Percentiles rank a stretch among this genome's conserved stretches.
Conservation (phyloP, 345 rosid genomes). For the Aquilaria malaccensis region DNA sequence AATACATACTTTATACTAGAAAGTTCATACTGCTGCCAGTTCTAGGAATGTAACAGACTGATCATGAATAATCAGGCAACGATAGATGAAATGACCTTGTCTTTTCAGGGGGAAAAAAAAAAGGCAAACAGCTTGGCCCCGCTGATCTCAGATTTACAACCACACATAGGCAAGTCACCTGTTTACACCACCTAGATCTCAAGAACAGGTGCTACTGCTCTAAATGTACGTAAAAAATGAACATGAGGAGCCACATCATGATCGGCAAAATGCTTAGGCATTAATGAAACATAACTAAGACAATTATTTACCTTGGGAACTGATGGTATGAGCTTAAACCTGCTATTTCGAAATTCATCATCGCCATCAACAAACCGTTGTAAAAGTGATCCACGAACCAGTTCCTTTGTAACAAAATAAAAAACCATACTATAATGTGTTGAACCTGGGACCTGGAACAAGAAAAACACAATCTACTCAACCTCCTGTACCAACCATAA, state of each 20-base stretch:
- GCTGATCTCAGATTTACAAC: too few relatives aligned
- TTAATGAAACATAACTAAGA: neutral
- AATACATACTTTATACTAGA: too few relatives aligned
- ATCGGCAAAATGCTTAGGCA: neutral
- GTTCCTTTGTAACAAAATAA: constrained; percentile 67
- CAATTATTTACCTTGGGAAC: constrained; percentile 72
- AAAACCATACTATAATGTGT: constrained; percentile 98
- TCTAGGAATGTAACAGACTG: too few relatives aligned
- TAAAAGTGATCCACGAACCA: constrained; percentile 73
- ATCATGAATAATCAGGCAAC: too few relatives aligned
- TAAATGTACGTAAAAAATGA: neutral
- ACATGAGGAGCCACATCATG: neutral
- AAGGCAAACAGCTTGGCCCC: too few relatives aligned
- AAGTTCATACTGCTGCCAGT: too few relatives aligned
- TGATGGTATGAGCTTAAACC: constrained; percentile 91
- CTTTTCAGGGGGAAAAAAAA: too few relatives aligned
- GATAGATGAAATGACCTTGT: too few relatives aligned
- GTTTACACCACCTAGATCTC: too few relatives aligned
- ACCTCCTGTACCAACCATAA: constrained; percentile 4
- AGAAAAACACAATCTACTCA: constrained; percentile 7
- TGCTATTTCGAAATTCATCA: constrained; percentile 94
- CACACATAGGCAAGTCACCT: too few relatives aligned
- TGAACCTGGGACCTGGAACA: constrained; percentile 81
- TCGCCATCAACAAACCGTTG: constrained; percentile 97
- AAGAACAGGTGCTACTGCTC: too few relatives aligned